A percentile compares a stretch with the other conserved stretches of the same genome.
phyloP scores from a whole-genome alignment of 352 stramenopile species.

The Phytophthora hibernalis region DNA sequence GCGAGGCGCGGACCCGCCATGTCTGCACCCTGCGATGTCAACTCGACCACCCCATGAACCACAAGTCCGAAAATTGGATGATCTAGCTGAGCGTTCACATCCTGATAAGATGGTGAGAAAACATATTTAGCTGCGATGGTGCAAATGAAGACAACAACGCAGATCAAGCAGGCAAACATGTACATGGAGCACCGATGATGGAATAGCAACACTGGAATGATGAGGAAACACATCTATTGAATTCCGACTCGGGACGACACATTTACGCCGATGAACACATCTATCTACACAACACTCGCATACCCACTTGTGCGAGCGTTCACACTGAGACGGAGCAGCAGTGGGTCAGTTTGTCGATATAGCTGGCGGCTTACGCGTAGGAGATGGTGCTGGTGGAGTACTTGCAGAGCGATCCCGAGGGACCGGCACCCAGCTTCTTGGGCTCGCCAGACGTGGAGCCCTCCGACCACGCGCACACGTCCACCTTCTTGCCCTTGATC shows the following conservation, averaged over 20 bases:
- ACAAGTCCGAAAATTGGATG: too few relatives aligned
- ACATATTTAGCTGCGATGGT: too few relatives aligned
- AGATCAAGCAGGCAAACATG: not conserved
- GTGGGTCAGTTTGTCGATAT: not conserved
- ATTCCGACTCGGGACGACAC: not conserved
- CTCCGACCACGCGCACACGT: slow-evolving; percentile 23
- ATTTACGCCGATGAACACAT: not conserved
- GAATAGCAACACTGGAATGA: not conserved
- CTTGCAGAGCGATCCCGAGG: slow-evolving; percentile 34
- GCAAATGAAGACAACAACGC: not conserved
- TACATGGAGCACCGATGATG: too few relatives aligned
- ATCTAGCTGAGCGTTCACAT: too few relatives aligned
- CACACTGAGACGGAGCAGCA: not conserved
- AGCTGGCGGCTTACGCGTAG: slow-evolving; percentile 3
- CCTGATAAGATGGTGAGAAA: too few relatives aligned
- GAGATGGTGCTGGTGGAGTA: slow-evolving; percentile 35
- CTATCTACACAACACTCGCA: not conserved
- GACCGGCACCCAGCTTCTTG: slow-evolving; percentile 23
- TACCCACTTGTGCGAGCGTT: slow-evolving; percentile 9
- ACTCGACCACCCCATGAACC: too few relatives aligned
- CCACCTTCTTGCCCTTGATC: slow-evolving; percentile 32
- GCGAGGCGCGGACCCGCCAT: too few relatives aligned
- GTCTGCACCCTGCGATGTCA: too few relatives aligned
- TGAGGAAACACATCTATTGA: slow-evolving; percentile 9
- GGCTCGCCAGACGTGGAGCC: slow-evolving; percentile 22